Base-by-base conservation (phyloP, 2,329 filamentous ascomycete species). In the Penicillium concentricum region DNA sequence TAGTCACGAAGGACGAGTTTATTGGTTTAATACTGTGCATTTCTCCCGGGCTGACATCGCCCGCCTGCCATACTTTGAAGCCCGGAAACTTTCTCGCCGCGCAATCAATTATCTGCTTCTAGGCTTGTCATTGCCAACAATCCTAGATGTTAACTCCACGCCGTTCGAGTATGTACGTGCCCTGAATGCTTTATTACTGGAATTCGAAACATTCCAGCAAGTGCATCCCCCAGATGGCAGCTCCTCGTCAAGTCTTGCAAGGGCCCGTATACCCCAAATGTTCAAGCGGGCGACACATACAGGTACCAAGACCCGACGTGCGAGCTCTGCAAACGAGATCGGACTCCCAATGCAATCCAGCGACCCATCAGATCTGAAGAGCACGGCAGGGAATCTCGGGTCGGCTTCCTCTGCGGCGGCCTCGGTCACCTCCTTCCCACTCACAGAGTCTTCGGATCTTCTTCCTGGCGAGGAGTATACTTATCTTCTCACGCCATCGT, bases 21-120 rank as follows among this genome's bases (percentile, higher is more conserved):
- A 96, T 79, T 97, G 94, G 92, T 97, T 97, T 81, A 97, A 97
- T 77, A 97, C 94, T 0, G 85, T 96, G 59, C 89, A 96, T 69
- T 96, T 96, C 76, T 90, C 92, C 63, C 89, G 91, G 68, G 75
- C 84, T 30, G 91, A 96, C 73, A 82, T 97, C 34, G 79, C 84
- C 50, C 87, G 88, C 69, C 88, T 97, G 79, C 87, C 93, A 44
- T 96, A 91, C 71, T 93, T 95, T 71, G 90, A 95, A 57, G 79
- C 86, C 4, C 87, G 89, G 62, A 94, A 93, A 71, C 85, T 97
- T 47, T 88, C 91, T 60, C 89, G 92, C 57, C 90, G 94, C 66
- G 93, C 94, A 35, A 95, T 92, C 50, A 96, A 96, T 74, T 96
- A 93, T 74, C 86, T 99, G 56, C 84, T 97, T 32, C 87, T 99